A percentile compares a stretch with the other conserved stretches of the same genome.
Conservation (phyloP, 2,329 filamentous ascomycete species). For the Tolypocladium capitatum region DNA sequence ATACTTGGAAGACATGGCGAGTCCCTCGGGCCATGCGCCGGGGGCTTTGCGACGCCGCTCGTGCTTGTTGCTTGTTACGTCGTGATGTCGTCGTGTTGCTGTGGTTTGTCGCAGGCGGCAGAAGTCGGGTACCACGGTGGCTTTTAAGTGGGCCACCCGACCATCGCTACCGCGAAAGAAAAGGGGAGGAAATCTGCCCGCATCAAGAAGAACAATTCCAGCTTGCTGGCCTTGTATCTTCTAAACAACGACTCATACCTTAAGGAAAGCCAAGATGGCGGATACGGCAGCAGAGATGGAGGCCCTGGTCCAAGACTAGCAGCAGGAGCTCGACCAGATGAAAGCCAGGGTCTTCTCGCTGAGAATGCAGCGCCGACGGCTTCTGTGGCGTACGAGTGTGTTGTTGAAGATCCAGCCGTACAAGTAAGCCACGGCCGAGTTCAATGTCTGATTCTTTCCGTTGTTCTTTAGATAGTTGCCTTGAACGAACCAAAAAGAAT, state of each 20-base stretch:
- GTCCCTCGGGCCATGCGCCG: background rate
- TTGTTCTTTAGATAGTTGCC: background rate
- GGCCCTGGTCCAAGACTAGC: no score
- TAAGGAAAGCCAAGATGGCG: no score
- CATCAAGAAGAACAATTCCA: no score
- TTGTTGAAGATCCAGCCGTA: no score
- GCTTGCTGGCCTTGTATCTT: no score
- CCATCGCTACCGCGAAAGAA: background rate
- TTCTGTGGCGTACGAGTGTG: no score
- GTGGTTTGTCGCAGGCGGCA: background rate
- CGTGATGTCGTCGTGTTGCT: background rate
- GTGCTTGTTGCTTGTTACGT: background rate
- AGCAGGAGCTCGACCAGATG: no score
- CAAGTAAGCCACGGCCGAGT: no score
- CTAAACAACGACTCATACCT: no score
- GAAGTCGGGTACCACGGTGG: background rate
- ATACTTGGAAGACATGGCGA: constrained; percentile 75
- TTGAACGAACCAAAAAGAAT: background rate
- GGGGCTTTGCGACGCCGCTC: background rate
- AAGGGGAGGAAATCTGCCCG: background rate
- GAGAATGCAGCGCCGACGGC: constrained; percentile 51
- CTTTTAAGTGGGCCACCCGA: background rate
- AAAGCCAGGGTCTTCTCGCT: no score
- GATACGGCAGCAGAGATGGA: no score
- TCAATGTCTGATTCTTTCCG: no score